These are phyloP conservation scores for Podaxis mareebaensis DNA, from an alignment of 768 basidiomycete species.

Conservation along the genomic window DNA sequence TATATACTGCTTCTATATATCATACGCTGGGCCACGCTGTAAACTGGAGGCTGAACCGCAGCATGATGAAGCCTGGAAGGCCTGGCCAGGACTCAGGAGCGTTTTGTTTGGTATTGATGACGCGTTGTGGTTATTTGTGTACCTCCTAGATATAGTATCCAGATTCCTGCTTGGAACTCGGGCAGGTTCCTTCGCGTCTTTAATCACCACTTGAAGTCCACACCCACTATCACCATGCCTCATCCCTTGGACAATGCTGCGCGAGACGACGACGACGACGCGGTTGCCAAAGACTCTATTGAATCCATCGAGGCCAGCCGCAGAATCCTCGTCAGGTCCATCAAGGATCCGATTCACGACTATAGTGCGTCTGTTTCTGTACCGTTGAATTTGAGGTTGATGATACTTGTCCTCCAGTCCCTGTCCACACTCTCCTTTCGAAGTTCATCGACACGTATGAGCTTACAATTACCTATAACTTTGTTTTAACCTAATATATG, in stretches of 20 bases:
- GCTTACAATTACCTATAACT: neutral
- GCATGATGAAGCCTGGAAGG: no score
- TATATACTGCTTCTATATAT: neutral
- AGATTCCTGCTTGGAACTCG: neutral
- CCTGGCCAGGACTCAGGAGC: no score
- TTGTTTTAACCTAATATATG: neutral
- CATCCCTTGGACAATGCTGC: neutral
- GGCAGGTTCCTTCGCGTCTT: neutral
- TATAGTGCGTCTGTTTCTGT: conserved; percentile 10
- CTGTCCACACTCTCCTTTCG: conserved; percentile 34
- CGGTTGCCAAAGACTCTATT: neutral
- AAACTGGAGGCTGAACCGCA: no score
- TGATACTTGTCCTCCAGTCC: conserved; percentile 29
- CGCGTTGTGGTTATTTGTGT: neutral
- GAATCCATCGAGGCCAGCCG: conserved; percentile 6
- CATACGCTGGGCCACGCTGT: no score
- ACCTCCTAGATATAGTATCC: neutral
- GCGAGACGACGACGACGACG: neutral
- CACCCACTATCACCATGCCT: conserved; percentile 3
- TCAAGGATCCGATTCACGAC: conserved; percentile 21
- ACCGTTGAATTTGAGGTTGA: neutral
- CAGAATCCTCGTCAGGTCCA: conserved; percentile 14
- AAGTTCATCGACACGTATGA: conserved; percentile 71
- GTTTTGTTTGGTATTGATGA: conserved; percentile 8
- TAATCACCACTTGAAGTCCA: conserved; percentile 1